Evolutionary conservation across 306 rosid genomes (phyloP).

Genomic region (Rosa lucieae): DNA sequence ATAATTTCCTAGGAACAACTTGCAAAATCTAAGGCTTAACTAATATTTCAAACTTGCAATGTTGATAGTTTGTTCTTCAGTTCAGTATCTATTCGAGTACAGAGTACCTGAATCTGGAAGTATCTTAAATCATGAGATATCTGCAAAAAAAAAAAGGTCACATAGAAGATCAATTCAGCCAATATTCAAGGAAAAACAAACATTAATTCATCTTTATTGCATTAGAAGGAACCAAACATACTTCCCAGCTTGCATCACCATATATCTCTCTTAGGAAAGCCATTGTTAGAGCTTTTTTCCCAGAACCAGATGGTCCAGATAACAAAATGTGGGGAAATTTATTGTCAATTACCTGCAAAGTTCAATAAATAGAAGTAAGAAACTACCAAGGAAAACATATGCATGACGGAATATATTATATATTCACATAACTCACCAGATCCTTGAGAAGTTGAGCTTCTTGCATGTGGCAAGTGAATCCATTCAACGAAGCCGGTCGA

Average conservation of each 20-base stretch:
- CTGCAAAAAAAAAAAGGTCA: slow-evolving; percentile 48
- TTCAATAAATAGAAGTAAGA: slow-evolving; percentile 19
- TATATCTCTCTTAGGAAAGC: slow-evolving; percentile 71
- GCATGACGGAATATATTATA: not conserved
- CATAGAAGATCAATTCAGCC: slow-evolving; percentile 15
- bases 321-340: slow-evolving; percentile 71
- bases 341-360: slow-evolving; percentile 50
- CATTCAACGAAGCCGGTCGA: slow-evolving; percentile 64
- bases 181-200: not conserved
- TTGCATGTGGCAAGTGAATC: slow-evolving; percentile 72
- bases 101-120: slow-evolving; percentile 69
- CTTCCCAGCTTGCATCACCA: slow-evolving; percentile 71
- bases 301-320: slow-evolving; percentile 68
- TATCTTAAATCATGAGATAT: slow-evolving; percentile 64
- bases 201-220: not conserved
- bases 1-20: not conserved
- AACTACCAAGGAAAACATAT: not conserved
- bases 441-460: slow-evolving; percentile 75
- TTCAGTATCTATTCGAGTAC: not conserved
- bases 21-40: not conserved
- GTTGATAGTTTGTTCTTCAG: not conserved
- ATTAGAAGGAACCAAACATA: slow-evolving; percentile 37
- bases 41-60: not conserved
- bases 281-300: slow-evolving; percentile 67
- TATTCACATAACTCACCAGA: slow-evolving; percentile 44